phyloP scores from a whole-genome alignment of 805 yeast species.

The Wickerhamiella sorbophila region DNA sequence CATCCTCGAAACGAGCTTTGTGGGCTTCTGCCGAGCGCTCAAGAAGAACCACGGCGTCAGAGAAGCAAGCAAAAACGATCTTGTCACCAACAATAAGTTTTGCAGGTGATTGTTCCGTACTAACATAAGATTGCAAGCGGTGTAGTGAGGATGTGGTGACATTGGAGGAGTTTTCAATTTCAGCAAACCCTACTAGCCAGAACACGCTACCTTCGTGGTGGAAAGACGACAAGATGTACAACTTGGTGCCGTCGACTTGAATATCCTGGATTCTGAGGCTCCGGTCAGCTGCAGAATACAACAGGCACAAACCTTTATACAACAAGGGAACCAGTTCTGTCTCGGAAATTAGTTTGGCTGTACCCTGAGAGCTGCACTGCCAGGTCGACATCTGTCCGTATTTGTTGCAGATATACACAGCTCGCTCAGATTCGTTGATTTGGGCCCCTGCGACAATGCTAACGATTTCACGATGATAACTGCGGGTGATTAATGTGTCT shows the following conservation, averaged over 20 bases:
- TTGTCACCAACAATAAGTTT: conserved; percentile 38
- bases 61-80: conserved; percentile 47
- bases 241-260: conserved; percentile 34
- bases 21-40: conserved; percentile 29
- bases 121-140: conserved; percentile 38
- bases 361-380: conserved; percentile 35
- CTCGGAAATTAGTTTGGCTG: conserved; percentile 28
- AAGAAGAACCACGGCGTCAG: conserved; percentile 47
- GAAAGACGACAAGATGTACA: conserved; percentile 38
- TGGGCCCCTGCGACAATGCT: conserved; percentile 42
- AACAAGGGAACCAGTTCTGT: conserved; percentile 27
- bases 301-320: conserved; percentile 29
- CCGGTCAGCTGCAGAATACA: conserved; percentile 39
- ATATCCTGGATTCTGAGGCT: conserved; percentile 49
- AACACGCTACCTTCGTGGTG: conserved; percentile 24
- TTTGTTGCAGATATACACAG: conserved; percentile 29
- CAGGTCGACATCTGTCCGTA: conserved; percentile 36
- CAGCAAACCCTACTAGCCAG: conserved; percentile 40
- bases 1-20: conserved; percentile 60
- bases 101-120: conserved; percentile 29
- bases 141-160: conserved; percentile 50
- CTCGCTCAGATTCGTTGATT: conserved; percentile 36
- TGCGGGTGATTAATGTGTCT: conserved; percentile 17
- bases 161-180: conserved; percentile 29
- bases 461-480: conserved; percentile 33